Conservation (phyloP, 371 early-diverging fungal species). For the Mucor mucedo region DNA sequence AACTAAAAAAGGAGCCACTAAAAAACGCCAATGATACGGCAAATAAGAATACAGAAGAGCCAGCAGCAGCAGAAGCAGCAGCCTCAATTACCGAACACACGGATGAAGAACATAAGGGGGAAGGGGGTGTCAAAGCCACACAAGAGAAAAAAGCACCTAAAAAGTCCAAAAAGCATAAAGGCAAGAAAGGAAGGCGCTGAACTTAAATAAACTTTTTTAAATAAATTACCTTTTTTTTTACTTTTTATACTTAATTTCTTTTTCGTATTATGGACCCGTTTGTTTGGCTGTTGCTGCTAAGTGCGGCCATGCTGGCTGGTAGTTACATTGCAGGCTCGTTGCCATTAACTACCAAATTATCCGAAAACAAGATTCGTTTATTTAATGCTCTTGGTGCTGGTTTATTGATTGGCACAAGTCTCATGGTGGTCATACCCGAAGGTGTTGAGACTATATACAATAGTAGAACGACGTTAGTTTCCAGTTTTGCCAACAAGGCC, state of each 20-base stretch:
- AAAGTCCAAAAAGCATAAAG: conserved; percentile 20
- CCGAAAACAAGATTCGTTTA: conserved; percentile 69
- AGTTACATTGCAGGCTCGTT: conserved; percentile 87
- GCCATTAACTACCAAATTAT: conserved; percentile 82
- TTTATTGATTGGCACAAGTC: conserved; percentile 87
- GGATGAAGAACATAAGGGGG: not conserved
- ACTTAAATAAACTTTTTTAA: conserved; percentile 4
- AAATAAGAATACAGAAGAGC: not conserved
- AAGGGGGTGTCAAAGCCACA: not conserved
- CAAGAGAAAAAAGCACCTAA: conserved; percentile 3
- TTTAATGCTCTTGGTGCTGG: conserved; percentile 90
- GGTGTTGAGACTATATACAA: conserved; percentile 89
- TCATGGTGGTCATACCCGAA: conserved; percentile 92
- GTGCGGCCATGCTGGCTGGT: conserved; percentile 82
- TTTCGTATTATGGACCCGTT: conserved; percentile 69
- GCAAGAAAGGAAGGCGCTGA: conserved; percentile 19
- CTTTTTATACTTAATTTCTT: too few species aligned
- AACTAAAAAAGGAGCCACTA: too few species aligned
- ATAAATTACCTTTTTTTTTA: conserved; percentile 5
- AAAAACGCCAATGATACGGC: not conserved
- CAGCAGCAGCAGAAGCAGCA: too few species aligned
- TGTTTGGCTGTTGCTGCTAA: conserved; percentile 74
- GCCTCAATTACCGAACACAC: not conserved
- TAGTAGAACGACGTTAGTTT: conserved; percentile 8
- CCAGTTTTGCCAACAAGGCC: too few species aligned